phyloP scores from a whole-genome alignment of 2,329 filamentous ascomycete species.

The Amauroascus niger region DNA sequence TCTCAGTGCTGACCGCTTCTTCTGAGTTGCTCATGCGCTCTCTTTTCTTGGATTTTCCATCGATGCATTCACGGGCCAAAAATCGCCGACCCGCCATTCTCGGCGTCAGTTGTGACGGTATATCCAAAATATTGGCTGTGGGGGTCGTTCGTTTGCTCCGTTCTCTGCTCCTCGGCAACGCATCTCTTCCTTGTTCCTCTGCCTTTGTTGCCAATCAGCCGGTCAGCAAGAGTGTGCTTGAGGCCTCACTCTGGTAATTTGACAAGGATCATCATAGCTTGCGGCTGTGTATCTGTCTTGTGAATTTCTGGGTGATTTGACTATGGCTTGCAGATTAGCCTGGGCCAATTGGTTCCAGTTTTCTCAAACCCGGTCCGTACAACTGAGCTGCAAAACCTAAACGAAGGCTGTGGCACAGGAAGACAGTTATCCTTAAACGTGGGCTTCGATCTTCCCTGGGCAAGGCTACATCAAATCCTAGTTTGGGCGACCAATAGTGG shows the following conservation, averaged over 20 bases:
- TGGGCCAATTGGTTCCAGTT: background rate
- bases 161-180: background rate
- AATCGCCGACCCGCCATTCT: background rate
- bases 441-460: background rate
- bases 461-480: background rate
- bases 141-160: background rate
- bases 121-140: background rate
- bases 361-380: background rate
- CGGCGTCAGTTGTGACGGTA: background rate
- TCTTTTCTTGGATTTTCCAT: background rate
- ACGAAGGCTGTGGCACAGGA: background rate
- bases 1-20: slow-evolving; percentile 6
- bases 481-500: background rate
- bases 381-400: background rate
- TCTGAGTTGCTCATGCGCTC: background rate
- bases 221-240: background rate
- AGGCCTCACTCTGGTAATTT: slow-evolving; percentile 11
- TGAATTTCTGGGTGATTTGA: background rate
- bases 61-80: background rate
- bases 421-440: background rate
- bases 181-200: background rate
- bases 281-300: background rate
- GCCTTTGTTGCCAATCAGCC: background rate
- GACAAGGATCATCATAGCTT: background rate
- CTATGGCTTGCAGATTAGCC: background rate